Evolutionary conservation across 345 rosid species (phyloP).

Genomic region (Eucalyptus marginata): DNA sequence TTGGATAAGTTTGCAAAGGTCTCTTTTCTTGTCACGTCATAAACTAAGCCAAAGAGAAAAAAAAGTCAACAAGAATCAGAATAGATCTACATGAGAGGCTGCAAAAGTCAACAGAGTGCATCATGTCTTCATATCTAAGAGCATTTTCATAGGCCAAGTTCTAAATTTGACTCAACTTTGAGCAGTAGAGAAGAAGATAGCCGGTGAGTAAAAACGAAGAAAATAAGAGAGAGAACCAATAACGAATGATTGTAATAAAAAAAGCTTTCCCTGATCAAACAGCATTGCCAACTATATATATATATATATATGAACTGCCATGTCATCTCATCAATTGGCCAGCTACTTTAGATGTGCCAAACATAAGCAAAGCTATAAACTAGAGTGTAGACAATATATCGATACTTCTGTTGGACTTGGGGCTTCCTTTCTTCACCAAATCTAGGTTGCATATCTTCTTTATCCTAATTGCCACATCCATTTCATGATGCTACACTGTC

Average conservation of each 20-base stretch:
- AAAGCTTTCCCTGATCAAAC: not conserved
- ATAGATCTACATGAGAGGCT: not conserved
- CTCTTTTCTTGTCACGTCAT: conserved; percentile 88
- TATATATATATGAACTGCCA: not conserved
- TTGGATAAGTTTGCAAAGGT: conserved; percentile 79
- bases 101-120: not conserved
- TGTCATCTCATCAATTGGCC: not conserved
- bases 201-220: not conserved
- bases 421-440: not conserved
- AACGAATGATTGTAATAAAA: not conserved
- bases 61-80: not conserved
- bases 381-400: not conserved
- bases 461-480: not conserved
- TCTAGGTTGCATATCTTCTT: not conserved
- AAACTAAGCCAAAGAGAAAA: conserved; percentile 29
- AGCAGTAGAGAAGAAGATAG: not conserved
- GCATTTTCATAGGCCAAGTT: not conserved
- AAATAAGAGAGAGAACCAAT: not conserved
- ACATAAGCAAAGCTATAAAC: not conserved
- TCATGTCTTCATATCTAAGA: not conserved
- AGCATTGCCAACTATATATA: not conserved
- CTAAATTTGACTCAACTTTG: not conserved
- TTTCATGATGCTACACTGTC: not conserved
- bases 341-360: not conserved
- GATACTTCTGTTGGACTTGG: not conserved